Percentiles rank a stretch among this genome's conserved stretches.
These are phyloP conservation scores for Penicillium sp. DNA, from an alignment of 2,329 filamentous ascomycete species.

Conservation along the genomic window DNA sequence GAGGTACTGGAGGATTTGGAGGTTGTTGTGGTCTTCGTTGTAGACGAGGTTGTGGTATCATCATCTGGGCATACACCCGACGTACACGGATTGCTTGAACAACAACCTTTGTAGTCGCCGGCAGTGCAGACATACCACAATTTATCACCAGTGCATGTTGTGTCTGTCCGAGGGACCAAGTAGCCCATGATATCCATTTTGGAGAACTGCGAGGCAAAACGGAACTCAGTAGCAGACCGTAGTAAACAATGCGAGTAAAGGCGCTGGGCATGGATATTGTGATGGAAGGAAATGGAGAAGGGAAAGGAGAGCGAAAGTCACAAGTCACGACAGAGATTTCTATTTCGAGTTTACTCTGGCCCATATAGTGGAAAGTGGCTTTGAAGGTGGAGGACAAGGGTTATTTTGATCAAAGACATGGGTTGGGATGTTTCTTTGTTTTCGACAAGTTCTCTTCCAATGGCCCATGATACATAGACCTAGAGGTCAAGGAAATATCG, in stretches of 20 bases:
- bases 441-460: neutral
- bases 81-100: conserved; percentile 33
- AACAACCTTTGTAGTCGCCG: conserved; percentile 32
- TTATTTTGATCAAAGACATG: neutral
- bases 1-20: neutral
- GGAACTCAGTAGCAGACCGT: neutral
- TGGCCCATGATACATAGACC: neutral
- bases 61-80: conserved; percentile 30
- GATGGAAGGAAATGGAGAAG: neutral
- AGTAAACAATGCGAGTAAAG: neutral
- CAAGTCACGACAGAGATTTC: neutral
- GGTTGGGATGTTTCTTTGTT: neutral
- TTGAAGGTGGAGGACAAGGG: neutral
- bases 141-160: conserved; percentile 18
- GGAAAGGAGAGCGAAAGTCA: neutral
- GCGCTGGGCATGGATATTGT: neutral
- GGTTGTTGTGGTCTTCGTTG: neutral
- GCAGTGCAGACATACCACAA: conserved; percentile 30
- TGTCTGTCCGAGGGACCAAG: conserved; percentile 9
- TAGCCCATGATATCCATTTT: conserved; percentile 4
- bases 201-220: neutral
- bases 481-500: neutral
- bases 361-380: neutral
- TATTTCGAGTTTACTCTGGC: neutral
- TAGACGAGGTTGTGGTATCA: neutral